Conservation (phyloP, 2,329 filamentous ascomycete genomes). For the Lomentospora prolificans region DNA sequence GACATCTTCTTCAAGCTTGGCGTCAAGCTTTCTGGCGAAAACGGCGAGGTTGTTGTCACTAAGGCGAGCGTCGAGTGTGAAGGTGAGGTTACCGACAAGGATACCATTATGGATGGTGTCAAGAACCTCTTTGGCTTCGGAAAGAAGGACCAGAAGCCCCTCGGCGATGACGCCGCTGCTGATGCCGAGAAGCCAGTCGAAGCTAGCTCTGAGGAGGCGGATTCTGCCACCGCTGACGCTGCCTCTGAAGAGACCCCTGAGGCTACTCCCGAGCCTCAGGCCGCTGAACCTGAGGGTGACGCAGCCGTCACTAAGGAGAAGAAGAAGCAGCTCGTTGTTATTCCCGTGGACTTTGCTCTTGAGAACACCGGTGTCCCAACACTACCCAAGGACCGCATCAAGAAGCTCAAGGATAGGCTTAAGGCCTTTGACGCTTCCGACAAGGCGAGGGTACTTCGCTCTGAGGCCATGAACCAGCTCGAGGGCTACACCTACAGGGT, state of each 20-base stretch:
- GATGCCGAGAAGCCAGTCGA: constrained; percentile 18
- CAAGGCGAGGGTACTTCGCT: constrained; percentile 61
- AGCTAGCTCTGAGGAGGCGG: constrained; percentile 6
- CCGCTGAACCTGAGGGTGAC: constrained; percentile 37
- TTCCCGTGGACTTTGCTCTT: constrained; percentile 40
- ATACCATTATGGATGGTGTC: constrained; percentile 80
- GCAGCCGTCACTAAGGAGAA: constrained; percentile 43
- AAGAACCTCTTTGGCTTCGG: constrained; percentile 96
- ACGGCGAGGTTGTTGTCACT: constrained; percentile 71
- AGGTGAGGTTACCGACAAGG: constrained; percentile 61
- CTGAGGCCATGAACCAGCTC: constrained; percentile 86
- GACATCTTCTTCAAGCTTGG: constrained; percentile 75
- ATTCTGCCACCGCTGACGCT: constrained; percentile 18
- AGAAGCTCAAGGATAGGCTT: constrained; percentile 57
- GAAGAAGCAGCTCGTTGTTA: constrained; percentile 47
- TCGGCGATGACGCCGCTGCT: constrained; percentile 40
- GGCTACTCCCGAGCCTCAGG: constrained; percentile 27
- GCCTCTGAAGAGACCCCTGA: constrained; percentile 14
- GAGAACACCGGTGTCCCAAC: constrained; percentile 40
- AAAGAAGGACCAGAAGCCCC: constrained; percentile 70
- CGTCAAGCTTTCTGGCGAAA: constrained; percentile 59
- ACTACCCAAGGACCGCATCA: constrained; percentile 38
- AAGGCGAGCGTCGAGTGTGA: constrained; percentile 79
- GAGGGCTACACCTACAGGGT: constrained; percentile 87
- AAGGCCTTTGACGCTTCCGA: constrained; percentile 82